Evolutionary conservation across 1,284 basidiomycete species (phyloP).

Genomic region (Ustilago hordei): DNA sequence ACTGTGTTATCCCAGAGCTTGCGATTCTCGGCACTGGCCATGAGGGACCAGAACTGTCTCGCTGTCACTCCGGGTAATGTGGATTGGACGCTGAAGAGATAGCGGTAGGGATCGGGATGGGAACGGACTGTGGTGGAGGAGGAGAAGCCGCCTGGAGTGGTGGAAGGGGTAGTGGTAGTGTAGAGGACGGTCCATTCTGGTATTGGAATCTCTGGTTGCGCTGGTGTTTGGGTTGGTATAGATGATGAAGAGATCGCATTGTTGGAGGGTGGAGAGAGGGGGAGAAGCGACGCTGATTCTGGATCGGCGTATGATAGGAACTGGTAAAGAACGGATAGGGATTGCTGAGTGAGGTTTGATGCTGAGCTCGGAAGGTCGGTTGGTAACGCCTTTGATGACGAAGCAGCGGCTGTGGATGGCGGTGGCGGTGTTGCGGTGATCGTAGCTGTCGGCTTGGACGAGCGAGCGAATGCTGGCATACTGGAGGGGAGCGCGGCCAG

Average conservation of each 20-base stretch:
- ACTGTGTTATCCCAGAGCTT: slow-evolving; percentile 59
- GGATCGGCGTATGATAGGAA: slow-evolving; percentile 50
- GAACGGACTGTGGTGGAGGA: slow-evolving; percentile 56
- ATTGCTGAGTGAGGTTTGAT: slow-evolving; percentile 31
- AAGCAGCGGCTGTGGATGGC: slow-evolving; percentile 8
- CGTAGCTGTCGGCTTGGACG: slow-evolving; percentile 13
- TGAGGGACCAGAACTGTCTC: slow-evolving; percentile 62
- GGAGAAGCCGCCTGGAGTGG: slow-evolving; percentile 28
- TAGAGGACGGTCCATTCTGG: slow-evolving; percentile 55
- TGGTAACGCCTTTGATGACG: background rate
- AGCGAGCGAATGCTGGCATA: slow-evolving; percentile 28
- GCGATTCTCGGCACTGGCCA: slow-evolving; percentile 59
- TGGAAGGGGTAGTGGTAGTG: slow-evolving; percentile 32
- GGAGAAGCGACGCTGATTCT: slow-evolving; percentile 32
- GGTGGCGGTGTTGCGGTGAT: background rate
- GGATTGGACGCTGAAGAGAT: slow-evolving; percentile 59
- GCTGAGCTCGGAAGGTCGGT: slow-evolving; percentile 18
- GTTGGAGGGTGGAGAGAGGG: slow-evolving; percentile 9
- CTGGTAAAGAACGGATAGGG: slow-evolving; percentile 41
- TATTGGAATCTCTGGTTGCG: slow-evolving; percentile 44
- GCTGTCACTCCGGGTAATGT: slow-evolving; percentile 53
- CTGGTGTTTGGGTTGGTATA: slow-evolving; percentile 15
- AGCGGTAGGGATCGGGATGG: slow-evolving; percentile 50
- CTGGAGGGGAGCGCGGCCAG: background rate
- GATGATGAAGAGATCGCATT: slow-evolving; percentile 13